Base-by-base conservation (phyloP, 495 filamentous ascomycete genomes). In the Amorphotheca resinae region DNA sequence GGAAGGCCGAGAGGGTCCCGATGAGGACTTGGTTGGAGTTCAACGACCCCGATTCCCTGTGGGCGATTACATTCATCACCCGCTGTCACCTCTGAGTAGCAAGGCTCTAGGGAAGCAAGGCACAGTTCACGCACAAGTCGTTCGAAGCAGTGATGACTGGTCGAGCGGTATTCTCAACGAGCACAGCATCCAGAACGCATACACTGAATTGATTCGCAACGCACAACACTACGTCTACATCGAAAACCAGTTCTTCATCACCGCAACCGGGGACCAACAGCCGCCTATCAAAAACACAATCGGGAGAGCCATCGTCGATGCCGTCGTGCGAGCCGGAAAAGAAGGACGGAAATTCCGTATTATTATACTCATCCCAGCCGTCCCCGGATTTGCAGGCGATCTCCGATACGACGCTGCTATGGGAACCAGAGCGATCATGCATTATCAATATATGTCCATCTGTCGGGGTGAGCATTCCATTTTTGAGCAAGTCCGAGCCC, bases 201-300 rank as follows among this genome's bases (percentile, higher is more conserved):
- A 95, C 57, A 76, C 67, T 44, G 83, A 93, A 41, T 62, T 87
- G 18, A 98, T 95, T 49, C 64, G 76, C 20, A 82, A 80, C 39
- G 89, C 89, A 0, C 61, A 89, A 61, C 85, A 95, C 57, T 94
- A 79, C 56, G 81, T 96, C 35, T 96, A 96, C 62, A 95, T 95
- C 48, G 88, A 95, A 60, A 96, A 96, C 52, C 89, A 96, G 50
- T 95, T 95, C 67, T 95, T 96, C 70, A 91, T 93, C 54, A 93
- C 88, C 9, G 87, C 89, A 7, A 96, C 89, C 1, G 87, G 89
- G 9, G 82, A 89, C 20, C 57, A 93, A 26, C 88, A 95, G 60
- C 60, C 64, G 0, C 89, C 88, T 1, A 76, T 95, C 35, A 77
- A 86, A 56, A 98, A 98, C 59, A 79, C 73, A 11, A 81, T 95